Conservation (phyloP, 2,329 filamentous ascomycete genomes). For the Cladophialophora yegresii region DNA sequence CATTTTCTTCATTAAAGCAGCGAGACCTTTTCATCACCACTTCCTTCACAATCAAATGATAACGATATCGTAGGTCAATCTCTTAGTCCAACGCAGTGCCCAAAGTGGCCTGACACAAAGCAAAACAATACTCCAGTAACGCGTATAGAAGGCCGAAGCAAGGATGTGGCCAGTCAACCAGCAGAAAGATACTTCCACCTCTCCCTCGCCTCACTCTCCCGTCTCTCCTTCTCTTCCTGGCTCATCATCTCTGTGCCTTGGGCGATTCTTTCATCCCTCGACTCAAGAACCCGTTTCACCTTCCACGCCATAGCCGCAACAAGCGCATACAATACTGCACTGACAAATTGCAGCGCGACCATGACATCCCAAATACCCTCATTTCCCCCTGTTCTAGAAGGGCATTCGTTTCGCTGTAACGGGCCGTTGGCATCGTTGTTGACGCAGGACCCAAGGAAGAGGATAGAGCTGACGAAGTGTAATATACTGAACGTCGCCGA, state of each 20-base stretch:
- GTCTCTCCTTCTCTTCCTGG: conserved; percentile 32
- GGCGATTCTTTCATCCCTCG: conserved; percentile 28
- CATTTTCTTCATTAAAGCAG: background rate
- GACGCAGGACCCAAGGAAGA: conserved; percentile 31
- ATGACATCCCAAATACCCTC: conserved; percentile 32
- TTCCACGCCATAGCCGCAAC: conserved; percentile 34
- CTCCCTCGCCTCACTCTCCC: conserved; percentile 34
- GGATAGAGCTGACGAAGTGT: conserved; percentile 29
- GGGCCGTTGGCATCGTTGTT: conserved; percentile 15
- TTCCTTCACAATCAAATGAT: background rate
- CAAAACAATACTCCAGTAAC: background rate
- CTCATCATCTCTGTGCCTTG: conserved; percentile 32
- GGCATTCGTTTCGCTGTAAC: conserved; percentile 33
- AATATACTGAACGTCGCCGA: conserved; percentile 22
- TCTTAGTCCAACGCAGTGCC: background rate
- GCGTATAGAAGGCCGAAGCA: background rate
- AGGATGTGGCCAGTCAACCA: conserved; percentile 10
- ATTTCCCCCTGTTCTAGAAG: conserved; percentile 22
- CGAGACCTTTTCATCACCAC: background rate
- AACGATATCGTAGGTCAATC: background rate
- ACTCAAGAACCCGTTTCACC: conserved; percentile 25
- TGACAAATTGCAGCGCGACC: conserved; percentile 33
- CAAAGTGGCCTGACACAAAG: background rate
- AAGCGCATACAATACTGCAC: conserved; percentile 27
- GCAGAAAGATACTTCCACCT: conserved; percentile 34